Base-by-base conservation (phyloP, 2,329 filamentous ascomycete genomes). In the Botrytis cinerea region DNA sequence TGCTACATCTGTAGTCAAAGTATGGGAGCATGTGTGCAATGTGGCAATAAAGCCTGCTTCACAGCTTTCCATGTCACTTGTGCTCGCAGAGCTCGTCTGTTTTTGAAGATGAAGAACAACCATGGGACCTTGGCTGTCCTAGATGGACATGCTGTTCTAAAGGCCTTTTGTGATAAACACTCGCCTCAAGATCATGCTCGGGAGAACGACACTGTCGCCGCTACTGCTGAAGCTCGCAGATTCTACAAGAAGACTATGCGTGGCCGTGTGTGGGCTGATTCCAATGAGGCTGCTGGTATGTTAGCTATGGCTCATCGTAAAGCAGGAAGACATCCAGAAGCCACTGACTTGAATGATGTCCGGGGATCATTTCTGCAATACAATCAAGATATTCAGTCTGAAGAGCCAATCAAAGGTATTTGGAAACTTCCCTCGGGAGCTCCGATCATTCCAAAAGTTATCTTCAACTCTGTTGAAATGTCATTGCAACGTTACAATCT, bases 11-110 rank as follows among this genome's bases (percentile, higher is more conserved):
- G 96, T 84, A 92, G 94, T 77, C 96, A 99, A 83, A 92, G 91
- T 79, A 99, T 99, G 96, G 96, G 96, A 35, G 95, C 96, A 59
- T 98, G 95, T 82, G 98, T 99, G 75, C 96, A 99, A 82, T 99
- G 96, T 82, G 94, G 95, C 75, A 98, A 98, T 84, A 98, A 98
- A 83, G 93, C 92, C 75, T 99, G 96, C 82, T 99, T 97, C 80
- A 92, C 95, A 80, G 96, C 96, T 14, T 99, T 99, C 82, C 96
- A 99, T 83, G 94, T 98, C 72, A 98, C 96, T 8, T 99, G 96
- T 81, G 96, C 96, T 38, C 90, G 96, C 72, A 90, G 93, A 78
- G 94, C 95, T 66, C 91, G 91, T 75, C 87, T 99, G 0, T 98
- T 93, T 80, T 86, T 99, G 76, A 95, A 95, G 83, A 99, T 99